Base-by-base conservation (phyloP, 176 grass and related monocot genomes). In the Lolium perenne region DNA sequence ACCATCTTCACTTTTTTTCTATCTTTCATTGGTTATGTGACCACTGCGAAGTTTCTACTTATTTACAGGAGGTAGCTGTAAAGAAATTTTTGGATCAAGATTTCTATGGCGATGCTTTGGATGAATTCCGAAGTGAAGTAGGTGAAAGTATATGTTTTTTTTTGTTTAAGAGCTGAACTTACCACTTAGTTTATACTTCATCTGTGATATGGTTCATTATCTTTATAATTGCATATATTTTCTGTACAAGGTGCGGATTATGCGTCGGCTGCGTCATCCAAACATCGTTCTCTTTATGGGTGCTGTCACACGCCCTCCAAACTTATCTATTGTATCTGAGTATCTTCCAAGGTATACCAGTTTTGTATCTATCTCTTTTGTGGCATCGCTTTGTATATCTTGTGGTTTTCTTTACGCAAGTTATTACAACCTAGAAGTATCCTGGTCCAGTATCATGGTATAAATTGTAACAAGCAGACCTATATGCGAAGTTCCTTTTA, bases 31-130 rank as follows among this genome's bases (percentile, higher is more conserved):
- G 50, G 35, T 47, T 66, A 38, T 38, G 35, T 78, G 51, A 16
- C 51, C 10, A 15, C 26, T 50, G 4, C 87, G 54, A 81, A 22
- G 14, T 90, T 85, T 54, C 79, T 45, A 25, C 86, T 80, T 76
- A 79, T 93, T 80, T 88, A 82, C 94, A 99, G 97, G 97, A 99
- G 94, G 97, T 99, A 65, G 97, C 97, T 83, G 97, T 99, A 50
- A 99, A 99, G 87, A 99, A 99, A 83, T 99, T 99, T 82, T 94
- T 99, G 84, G 97, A 99, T 74, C 97, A 99, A 85, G 97, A 99
- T 71, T 99, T 99, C 76, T 99, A 99, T 90, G 97, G 97, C 38
- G 97, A 92, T 88, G 92, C 97, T 82, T 87, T 99, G 78, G 97
- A 96, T 91, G 94, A 99, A 59, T 99, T 99, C 71, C 89, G 94